Conservation (phyloP, 1,284 basidiomycete genomes). For the Tilletia indica region DNA sequence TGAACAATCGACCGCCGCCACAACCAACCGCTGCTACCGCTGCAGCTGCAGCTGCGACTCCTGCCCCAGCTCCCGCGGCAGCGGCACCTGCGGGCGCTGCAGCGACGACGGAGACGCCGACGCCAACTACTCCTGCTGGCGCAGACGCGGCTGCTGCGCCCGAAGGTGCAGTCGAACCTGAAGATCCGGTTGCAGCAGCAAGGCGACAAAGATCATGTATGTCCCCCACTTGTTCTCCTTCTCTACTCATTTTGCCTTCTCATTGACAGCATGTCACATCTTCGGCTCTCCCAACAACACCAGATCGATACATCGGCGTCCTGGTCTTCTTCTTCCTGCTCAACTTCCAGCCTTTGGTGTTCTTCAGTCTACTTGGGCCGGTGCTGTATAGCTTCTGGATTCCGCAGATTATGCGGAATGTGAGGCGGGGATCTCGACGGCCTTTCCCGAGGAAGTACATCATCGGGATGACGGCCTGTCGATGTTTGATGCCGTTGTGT, state of each 20-base stretch:
- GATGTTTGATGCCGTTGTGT: conserved; percentile 51
- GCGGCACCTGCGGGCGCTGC: background rate
- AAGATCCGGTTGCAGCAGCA: too few species aligned
- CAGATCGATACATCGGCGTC: conserved; percentile 11
- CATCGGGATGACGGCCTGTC: conserved; percentile 46
- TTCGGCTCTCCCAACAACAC: too few species aligned
- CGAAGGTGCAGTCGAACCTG: too few species aligned
- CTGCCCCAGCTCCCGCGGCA: background rate
- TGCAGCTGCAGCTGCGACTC: background rate
- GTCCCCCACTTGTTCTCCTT: background rate
- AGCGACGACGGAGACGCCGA: background rate
- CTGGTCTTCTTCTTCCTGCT: conserved; percentile 15
- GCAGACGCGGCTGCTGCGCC: too few species aligned
- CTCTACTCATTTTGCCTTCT: too few species aligned
- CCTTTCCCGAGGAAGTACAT: conserved; percentile 44
- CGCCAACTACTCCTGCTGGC: background rate
- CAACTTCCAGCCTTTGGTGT: conserved; percentile 6
- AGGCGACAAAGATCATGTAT: too few species aligned
- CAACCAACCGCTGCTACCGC: conserved; percentile 1
- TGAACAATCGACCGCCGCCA: conserved; percentile 15
- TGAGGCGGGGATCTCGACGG: conserved; percentile 38
- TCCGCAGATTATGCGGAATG: conserved; percentile 54
- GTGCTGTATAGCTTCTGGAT: conserved; percentile 35
- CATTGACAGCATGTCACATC: too few species aligned
- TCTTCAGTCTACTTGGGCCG: conserved; percentile 17